A percentile compares a stretch with the other conserved stretches of the same genome.
Evolutionary conservation across 345 rosid species (phyloP).

Genomic region (Kandelia obovata): DNA sequence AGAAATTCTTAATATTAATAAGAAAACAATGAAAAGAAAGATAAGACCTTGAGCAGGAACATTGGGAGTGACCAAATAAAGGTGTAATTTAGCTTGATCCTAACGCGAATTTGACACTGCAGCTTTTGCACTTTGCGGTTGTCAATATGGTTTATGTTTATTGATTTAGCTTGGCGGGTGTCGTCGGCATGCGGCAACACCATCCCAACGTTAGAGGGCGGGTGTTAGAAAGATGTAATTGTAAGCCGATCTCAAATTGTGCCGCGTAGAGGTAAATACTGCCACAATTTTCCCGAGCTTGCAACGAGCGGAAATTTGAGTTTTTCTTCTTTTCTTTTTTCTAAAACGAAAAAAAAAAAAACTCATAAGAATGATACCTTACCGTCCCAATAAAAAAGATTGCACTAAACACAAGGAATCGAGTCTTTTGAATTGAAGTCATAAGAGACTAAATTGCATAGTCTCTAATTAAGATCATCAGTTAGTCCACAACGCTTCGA

Average conservation of each 20-base stretch:
- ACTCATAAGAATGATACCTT: too few relatives aligned
- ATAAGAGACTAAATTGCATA: too few relatives aligned
- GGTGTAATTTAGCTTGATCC: background rate
- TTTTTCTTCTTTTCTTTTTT: too few relatives aligned
- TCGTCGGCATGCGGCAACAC: background rate
- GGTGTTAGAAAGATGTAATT: background rate
- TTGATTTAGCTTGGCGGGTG: background rate
- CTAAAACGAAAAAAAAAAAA: too few relatives aligned
- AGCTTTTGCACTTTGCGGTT: background rate
- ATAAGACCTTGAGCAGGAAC: conserved; percentile 66
- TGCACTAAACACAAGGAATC: too few relatives aligned
- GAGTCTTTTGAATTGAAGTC: too few relatives aligned
- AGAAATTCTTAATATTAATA: too few relatives aligned
- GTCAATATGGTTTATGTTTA: background rate
- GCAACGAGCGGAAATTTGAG: too few relatives aligned
- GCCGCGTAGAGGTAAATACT: background rate
- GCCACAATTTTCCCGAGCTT: background rate
- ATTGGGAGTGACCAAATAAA: conserved; percentile 30
- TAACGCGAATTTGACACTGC: conserved; percentile 10
- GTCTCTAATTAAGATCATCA: too few relatives aligned
- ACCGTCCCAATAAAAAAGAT: too few relatives aligned
- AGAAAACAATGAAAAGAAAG: background rate
- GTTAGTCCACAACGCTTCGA: too few relatives aligned
- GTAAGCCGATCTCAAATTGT: background rate
- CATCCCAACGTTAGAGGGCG: too few relatives aligned